These are phyloP conservation scores for Trichoderma simmonsii DNA, from an alignment of 2,329 filamentous ascomycete genomes.

Conservation along the genomic window DNA sequence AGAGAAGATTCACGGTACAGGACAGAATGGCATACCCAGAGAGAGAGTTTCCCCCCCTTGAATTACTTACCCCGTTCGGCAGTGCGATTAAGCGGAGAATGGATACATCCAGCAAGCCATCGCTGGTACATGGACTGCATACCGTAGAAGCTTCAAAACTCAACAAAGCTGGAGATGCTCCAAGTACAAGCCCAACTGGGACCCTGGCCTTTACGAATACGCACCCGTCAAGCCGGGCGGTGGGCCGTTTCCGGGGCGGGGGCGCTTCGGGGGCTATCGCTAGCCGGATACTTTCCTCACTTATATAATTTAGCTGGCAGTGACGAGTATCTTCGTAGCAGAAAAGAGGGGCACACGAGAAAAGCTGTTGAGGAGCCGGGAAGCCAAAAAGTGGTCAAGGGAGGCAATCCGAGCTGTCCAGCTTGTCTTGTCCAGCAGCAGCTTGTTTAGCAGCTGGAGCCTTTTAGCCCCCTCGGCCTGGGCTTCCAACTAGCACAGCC, in stretches of 20 bases:
- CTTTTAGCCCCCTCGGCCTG: not conserved
- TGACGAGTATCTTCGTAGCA: not conserved
- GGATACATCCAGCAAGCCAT: not conserved
- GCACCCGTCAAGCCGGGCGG: slow-evolving; percentile 6
- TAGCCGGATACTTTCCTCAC: not conserved
- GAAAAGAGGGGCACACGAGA: not conserved
- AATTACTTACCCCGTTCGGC: not conserved
- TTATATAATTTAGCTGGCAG: not conserved
- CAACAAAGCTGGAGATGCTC: not conserved
- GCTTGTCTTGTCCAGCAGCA: not conserved
- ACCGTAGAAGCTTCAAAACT: not conserved
- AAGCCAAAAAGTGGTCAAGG: not conserved
- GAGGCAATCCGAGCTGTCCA: not conserved
- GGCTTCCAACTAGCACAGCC: not conserved
- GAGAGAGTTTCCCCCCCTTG: not conserved
- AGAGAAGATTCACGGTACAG: not conserved
- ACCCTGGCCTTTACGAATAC: slow-evolving; percentile 10
- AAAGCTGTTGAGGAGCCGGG: slow-evolving; percentile 10
- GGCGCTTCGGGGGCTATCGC: not conserved
- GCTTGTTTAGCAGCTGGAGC: not conserved
- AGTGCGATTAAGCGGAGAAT: slow-evolving; percentile 13
- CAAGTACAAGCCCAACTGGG: not conserved
- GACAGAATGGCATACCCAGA: not conserved
- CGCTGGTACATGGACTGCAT: not conserved
- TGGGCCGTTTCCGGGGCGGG: slow-evolving; percentile 9